Base-by-base conservation (phyloP, 306 rosid genomes). In the Trichosanthes cucumerina region DNA sequence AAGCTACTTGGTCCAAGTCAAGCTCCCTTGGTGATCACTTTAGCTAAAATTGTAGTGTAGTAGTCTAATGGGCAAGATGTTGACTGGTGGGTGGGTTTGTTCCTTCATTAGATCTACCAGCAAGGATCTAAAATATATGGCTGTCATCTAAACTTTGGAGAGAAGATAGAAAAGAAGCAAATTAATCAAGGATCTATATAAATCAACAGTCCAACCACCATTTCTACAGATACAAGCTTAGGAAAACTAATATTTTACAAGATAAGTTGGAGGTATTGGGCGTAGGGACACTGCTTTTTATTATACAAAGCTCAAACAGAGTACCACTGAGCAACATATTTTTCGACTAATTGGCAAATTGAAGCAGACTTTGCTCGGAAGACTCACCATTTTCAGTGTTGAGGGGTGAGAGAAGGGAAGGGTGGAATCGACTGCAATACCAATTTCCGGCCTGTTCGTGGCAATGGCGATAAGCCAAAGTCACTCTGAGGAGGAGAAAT, bases 371-470 rank as follows among this genome's bases (percentile, higher is more conserved):
- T 56, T 80, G 34, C 76, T 43, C 46, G 44, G 41, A 75, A 78
- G 44, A 66, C 53, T 65, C 75, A 78, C 13, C 82, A 15, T 56
- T 79, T 85, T 80, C 77, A 90, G 54, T 89, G 92, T 78, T 85
- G 92, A 41, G 89, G 88, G 73, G 90, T 87, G 79, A 93, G 98
- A 79, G 96, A 91, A 54, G 98, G 96, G 79, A 91, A 93, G 3
- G 96, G 89, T n/a, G 98, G 94, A 79, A 91, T 91, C 38, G 96
- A 91, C 58, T 88, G 96, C 57, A 91, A 78, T 63, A 91, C 91
- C 86, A 93, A 76, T 84, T 89, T 93, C 91, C 98, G 90, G 71
- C 98, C 92, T 19, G 88, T 83, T 81, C 90, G 81, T 59, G 91
- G 91, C 63, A 84, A 79, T 12, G 95, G 93, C 11, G 93, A 89